Conservation (phyloP, 345 rosid genomes). For the Salix exigua region DNA sequence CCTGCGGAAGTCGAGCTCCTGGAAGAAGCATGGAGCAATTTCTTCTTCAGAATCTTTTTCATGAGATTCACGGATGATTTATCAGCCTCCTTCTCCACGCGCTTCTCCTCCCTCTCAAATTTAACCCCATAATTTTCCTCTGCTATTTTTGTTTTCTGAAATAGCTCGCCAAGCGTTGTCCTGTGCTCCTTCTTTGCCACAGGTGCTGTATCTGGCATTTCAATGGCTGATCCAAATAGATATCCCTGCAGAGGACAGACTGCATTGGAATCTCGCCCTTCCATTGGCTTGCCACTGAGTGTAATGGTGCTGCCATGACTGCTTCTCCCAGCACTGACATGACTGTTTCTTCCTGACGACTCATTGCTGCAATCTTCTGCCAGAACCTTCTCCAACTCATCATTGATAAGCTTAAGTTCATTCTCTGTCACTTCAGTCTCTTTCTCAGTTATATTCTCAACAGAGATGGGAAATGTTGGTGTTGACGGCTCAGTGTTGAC, state of each 20-base stretch:
- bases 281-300: constrained; percentile 58
- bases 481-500: constrained; percentile 47
- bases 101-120: constrained; percentile 52
- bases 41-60: constrained; percentile 64
- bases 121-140: constrained; percentile 43
- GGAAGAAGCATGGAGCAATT: constrained; percentile 45
- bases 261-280: constrained; percentile 44
- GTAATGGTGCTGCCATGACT: constrained; percentile 73
- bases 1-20: constrained; percentile 38
- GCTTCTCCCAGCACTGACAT: constrained; percentile 70
- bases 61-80: constrained; percentile 51
- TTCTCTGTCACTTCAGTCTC: constrained; percentile 69
- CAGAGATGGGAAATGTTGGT: constrained; percentile 60
- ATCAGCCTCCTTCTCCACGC: constrained; percentile 55
- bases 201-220: constrained; percentile 53
- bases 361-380: constrained; percentile 51
- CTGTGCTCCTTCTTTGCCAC: constrained; percentile 59
- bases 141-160: constrained; percentile 56
- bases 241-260: constrained; percentile 75
- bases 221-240: constrained; percentile 69
- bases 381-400: constrained; percentile 70
- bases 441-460: constrained; percentile 58
- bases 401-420: constrained; percentile 62
- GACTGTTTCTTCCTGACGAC: constrained; percentile 68
- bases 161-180: constrained; percentile 74